A percentile compares a stretch with the other conserved stretches of the same genome.
Conservation (phyloP, 2,329 filamentous ascomycete genomes). For the Epichloe glyceriae region DNA sequence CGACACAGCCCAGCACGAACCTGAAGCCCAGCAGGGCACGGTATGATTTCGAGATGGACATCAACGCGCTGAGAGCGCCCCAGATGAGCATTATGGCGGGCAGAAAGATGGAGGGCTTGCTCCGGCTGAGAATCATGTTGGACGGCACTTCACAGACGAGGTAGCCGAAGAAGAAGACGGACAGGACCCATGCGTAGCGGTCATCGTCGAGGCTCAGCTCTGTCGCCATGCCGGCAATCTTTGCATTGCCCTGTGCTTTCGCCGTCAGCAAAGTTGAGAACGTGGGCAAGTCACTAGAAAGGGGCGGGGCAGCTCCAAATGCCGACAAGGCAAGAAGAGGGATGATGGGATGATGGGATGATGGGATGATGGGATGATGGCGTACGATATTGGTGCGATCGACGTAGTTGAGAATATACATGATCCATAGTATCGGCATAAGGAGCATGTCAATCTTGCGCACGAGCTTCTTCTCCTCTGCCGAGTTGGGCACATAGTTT, state of each 20-base stretch:
- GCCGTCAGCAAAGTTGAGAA: too few relatives aligned
- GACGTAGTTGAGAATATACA: slow-evolving; percentile 47
- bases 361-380: slow-evolving; percentile 6
- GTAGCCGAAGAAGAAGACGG: slow-evolving; percentile 16
- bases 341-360: not conserved
- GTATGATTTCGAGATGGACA: not conserved
- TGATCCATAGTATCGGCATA: slow-evolving; percentile 40
- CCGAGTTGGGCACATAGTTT: slow-evolving; percentile 14
- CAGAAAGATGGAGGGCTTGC: slow-evolving; percentile 4
- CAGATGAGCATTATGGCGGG: slow-evolving; percentile 3
- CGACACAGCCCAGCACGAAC: slow-evolving; percentile 6
- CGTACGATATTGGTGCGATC: slow-evolving; percentile 49
- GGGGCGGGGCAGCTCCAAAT: too few relatives aligned
- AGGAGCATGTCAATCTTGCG: slow-evolving; percentile 27
- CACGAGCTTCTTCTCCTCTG: slow-evolving; percentile 19
- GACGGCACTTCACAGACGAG: slow-evolving; percentile 41
- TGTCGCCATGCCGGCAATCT: slow-evolving; percentile 6
- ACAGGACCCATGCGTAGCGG: slow-evolving; percentile 5
- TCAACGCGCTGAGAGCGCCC: not conserved
- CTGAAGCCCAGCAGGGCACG: slow-evolving; percentile 4
- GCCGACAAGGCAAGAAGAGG: not conserved
- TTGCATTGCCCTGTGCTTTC: slow-evolving; percentile 2
- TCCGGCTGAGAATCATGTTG: slow-evolving; percentile 43
- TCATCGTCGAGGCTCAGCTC: slow-evolving; percentile 1
- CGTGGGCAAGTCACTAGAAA: too few relatives aligned